Percentiles rank a stretch among this genome's conserved stretches.
Conservation (phyloP, 768 basidiomycete genomes). For the Neoboletus magnificus region DNA sequence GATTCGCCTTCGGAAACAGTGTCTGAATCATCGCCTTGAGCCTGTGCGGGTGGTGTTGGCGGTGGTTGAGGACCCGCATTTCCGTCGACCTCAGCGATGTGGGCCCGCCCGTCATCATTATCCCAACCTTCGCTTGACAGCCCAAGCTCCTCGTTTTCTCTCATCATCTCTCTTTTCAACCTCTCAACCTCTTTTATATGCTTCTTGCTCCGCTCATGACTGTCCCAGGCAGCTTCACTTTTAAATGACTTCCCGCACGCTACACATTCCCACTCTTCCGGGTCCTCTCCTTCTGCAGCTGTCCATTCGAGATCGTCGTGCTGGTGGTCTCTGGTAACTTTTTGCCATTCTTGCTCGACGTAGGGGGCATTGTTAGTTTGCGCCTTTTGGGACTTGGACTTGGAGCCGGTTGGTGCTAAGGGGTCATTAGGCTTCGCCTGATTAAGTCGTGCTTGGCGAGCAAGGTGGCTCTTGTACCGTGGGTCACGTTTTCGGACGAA, state of each 20-base stretch:
- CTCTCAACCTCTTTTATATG: slow-evolving; percentile 85
- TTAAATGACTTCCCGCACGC: slow-evolving; percentile 87
- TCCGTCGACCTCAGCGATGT: slow-evolving; percentile 10
- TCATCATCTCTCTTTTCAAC: slow-evolving; percentile 71
- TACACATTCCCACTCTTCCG: slow-evolving; percentile 93
- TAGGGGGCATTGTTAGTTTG: slow-evolving; percentile 40
- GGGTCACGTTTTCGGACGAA: slow-evolving; percentile 88
- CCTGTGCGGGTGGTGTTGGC: slow-evolving; percentile 9
- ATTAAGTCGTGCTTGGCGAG: slow-evolving; percentile 43
- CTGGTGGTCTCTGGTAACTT: slow-evolving; percentile 38
- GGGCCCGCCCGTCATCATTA: slow-evolving; percentile 18
- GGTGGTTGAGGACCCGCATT: slow-evolving; percentile 11
- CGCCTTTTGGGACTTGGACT: slow-evolving; percentile 28
- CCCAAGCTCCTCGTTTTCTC: slow-evolving; percentile 67
- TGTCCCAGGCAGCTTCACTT: slow-evolving; percentile 92
- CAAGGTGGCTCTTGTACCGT: slow-evolving; percentile 68
- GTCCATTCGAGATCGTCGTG: slow-evolving; percentile 69
- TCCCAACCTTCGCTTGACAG: slow-evolving; percentile 38
- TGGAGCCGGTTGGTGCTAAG: slow-evolving; percentile 26
- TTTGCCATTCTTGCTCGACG: slow-evolving; percentile 91
- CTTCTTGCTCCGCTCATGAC: slow-evolving; percentile 94
- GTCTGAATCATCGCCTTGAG: slow-evolving; percentile 1
- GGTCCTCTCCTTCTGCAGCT: slow-evolving; percentile 62
- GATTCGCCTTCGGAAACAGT: neutral
- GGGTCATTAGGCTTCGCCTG: slow-evolving; percentile 27